These are phyloP conservation scores for Persicaria maculosa DNA, from an alignment of 148 eudicot species.

Conservation along the genomic window DNA sequence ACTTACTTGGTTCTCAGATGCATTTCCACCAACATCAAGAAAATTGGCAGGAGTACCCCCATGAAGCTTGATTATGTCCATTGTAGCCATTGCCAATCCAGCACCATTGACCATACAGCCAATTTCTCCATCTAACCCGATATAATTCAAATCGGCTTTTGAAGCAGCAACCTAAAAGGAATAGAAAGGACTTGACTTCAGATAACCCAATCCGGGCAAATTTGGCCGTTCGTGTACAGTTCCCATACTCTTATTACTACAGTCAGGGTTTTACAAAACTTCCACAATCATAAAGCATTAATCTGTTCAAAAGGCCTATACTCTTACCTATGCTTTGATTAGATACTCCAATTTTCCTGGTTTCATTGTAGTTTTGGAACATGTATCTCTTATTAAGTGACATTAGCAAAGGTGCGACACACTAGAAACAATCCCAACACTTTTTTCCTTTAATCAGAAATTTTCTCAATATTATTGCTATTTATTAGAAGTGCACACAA, in stretches of 20 bases:
- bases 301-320: neutral
- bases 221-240: neutral
- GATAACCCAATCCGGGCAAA: neutral
- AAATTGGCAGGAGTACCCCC: slow-evolving; percentile 99
- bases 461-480: neutral
- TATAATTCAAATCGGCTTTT: slow-evolving; percentile 90
- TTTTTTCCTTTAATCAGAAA: neutral
- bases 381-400: neutral
- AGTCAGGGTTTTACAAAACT: neutral
- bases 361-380: neutral
- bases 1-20: slow-evolving; percentile 85
- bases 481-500: neutral
- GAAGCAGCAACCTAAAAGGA: slow-evolving; percentile 81
- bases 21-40: slow-evolving; percentile 97
- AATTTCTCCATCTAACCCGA: slow-evolving; percentile 96
- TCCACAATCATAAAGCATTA: neutral
- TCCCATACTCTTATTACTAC: neutral
- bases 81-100: slow-evolving; percentile 99
- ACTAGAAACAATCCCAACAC: neutral
- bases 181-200: neutral
- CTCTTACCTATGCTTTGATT: neutral
- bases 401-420: neutral
- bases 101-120: slow-evolving; percentile 99
- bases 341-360: neutral
- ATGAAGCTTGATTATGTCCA: slow-evolving; percentile 93